Base-by-base conservation (phyloP, 176 grass and related monocot genomes). In the Puccinellia tenuiflora region DNA sequence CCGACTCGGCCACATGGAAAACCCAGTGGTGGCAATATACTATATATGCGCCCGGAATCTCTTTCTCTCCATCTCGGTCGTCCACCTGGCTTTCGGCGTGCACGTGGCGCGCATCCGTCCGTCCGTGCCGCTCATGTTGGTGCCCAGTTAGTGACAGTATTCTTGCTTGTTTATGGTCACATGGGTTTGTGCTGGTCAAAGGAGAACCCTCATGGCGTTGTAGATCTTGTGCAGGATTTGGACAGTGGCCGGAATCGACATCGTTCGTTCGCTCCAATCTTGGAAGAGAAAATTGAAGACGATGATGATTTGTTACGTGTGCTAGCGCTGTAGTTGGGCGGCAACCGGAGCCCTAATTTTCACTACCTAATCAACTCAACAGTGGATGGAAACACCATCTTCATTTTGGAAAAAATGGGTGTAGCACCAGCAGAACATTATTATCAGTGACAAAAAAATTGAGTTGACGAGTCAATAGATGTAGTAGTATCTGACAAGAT, bases 111-210 rank as follows among this genome's bases (percentile, higher is more conserved):
- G 6, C 84, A 90, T 83, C 84, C 12, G 9, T 24, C 22, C 16
- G 18, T 59, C 54, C 8, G 38, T 30, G 9, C 9, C 15, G 52
- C 43, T 55, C 52, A 26, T 50, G 22, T 20, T 65, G 61, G 67
- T 55, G 66, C 39, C 39, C 4, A 21, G 48, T 79, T 33, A 74
- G 70, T 74, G 70, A 74, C 69, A 73, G 69, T 40, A 28, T 39
- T 21, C 24, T 53, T 12, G 3, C 34, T 42, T 48, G 14, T 9
- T 26, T 25, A 28, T 14, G 77, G 21, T 78, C 89, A 85, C 84
- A 79, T 90, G 84, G 80, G 75, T 75, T 68, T 90, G 56, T 86
- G 56, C 52, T 86, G 67, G 84, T 83, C 80, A 81, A 86, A 67
- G 47, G 67, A 52, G 48, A 68, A 38, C 43, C 73, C 70, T 55